A percentile compares a stretch with the other conserved stretches of the same genome.
These are phyloP conservation scores for Aspergillus sp. DNA, from an alignment of 2,329 filamentous ascomycete species.

Conservation along the genomic window DNA sequence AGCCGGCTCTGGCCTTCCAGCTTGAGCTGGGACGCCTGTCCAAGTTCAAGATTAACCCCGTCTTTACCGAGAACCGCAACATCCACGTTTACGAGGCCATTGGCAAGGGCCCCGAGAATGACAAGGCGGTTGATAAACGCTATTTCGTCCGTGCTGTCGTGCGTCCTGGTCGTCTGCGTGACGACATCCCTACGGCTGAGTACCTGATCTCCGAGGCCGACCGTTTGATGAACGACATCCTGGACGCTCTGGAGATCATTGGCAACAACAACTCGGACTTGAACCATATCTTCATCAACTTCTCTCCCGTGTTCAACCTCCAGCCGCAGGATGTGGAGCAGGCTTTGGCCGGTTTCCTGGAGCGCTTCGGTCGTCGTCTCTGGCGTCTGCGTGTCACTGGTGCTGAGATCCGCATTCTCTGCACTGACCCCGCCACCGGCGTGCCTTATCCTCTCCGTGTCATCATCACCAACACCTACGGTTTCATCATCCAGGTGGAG, in stretches of 20 bases:
- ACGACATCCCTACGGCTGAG: slow-evolving; percentile 97
- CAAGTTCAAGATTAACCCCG: slow-evolving; percentile 97
- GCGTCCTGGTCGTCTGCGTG: slow-evolving; percentile 85
- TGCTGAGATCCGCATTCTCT: slow-evolving; percentile 97
- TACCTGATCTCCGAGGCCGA: slow-evolving; percentile 98
- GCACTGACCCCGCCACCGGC: slow-evolving; percentile 82
- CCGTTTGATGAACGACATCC: slow-evolving; percentile 93
- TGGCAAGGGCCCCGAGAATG: slow-evolving; percentile 89
- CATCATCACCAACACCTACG: slow-evolving; percentile 96
- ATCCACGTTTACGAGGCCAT: slow-evolving; percentile 98
- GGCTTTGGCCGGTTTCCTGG: slow-evolving; percentile 89
- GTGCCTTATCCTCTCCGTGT: slow-evolving; percentile 89
- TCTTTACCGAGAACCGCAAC: slow-evolving; percentile 98
- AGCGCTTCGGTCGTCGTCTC: slow-evolving; percentile 89
- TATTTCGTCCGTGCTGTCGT: slow-evolving; percentile 98
- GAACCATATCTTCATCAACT: slow-evolving; percentile 99
- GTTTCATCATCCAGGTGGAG: slow-evolving; percentile 96
- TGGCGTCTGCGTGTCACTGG: slow-evolving; percentile 96
- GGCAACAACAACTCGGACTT: slow-evolving; percentile 99
- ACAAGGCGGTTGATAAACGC: slow-evolving; percentile 69
- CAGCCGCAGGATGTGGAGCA: slow-evolving; percentile 86
- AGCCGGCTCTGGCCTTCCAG: slow-evolving; percentile 97
- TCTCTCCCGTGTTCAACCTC: slow-evolving; percentile 93
- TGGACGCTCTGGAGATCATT: slow-evolving; percentile 96
- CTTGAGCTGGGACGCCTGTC: slow-evolving; percentile 89